Base-by-base conservation (phyloP, 169 alveolate species). In the Plasmodium vivax region DNA sequence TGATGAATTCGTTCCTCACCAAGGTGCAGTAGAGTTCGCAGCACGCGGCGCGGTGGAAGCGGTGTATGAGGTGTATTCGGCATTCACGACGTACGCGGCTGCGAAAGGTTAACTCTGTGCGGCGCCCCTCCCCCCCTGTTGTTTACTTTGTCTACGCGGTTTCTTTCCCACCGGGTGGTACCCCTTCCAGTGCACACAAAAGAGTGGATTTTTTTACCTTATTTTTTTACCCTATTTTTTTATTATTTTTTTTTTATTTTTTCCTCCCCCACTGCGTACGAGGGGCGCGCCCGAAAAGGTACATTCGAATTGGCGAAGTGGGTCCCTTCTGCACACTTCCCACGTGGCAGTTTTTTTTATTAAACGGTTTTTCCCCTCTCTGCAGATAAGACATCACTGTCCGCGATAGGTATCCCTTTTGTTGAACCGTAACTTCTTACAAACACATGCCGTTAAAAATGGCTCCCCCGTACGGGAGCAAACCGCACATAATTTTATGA, bases 1-100 rank as follows among this genome's bases (percentile, higher is more conserved):
- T 88, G 19, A 88, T 88, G 94, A 80, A 88, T 77, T 79, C 88
- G n/a, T 88, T 88, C 56, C 82, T 88, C 32, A 58, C 90, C 2
- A 88, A 88, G 68, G 94, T 88, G 3, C 23, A 77, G 23, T 75
- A 75, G 58, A 12, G 32, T 23, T 68, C 8, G 8, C 16, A 14
- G 27, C 3, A 47, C 58, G 58, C 4, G 1, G 8, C 45, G 45
- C 9, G 8, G 45, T 38, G 27, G 27, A 23, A 23, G 27, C 27
- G 27, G 73, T 3, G 30, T 3, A 6, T 23, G 27, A 23, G 27
- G 27, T 23, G 27, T 23, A 5, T 38, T 23, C 62, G 16, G 38
- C 19, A 10, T 12, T 12, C n/a, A 3, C 23, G 9, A 2, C 5
- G 34, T 58, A 1, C 9, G 41, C 14, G 38, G 41, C 6, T 68